Evolutionary conservation across 2,329 filamentous ascomycete genomes (phyloP).

Genomic region (Neophaeococcomyces mojaviensis): DNA sequence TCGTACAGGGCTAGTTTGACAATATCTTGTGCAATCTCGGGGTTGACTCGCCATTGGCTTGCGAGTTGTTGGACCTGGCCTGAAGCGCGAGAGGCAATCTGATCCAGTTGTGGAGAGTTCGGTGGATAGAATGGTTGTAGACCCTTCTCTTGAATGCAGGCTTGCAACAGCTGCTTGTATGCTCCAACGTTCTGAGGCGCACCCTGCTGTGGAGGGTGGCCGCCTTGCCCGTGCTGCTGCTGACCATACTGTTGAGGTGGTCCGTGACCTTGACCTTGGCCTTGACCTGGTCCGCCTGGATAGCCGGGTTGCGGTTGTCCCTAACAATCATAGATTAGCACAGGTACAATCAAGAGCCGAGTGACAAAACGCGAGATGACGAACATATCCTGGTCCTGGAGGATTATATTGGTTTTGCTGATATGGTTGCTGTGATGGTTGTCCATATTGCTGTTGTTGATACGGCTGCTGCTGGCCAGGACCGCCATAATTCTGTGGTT

Average conservation of each 20-base stretch:
- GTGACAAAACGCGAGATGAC: constrained; percentile 20
- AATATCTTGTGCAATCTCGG: constrained; percentile 56
- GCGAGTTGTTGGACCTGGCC: constrained; percentile 49
- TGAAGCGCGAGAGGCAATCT: constrained; percentile 44
- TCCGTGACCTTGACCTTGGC: constrained; percentile 24
- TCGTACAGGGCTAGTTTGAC: constrained; percentile 57
- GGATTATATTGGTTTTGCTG: constrained; percentile 26
- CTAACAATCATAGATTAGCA: constrained; percentile 27
- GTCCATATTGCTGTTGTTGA: constrained; percentile 10
- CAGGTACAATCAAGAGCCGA: constrained; percentile 27
- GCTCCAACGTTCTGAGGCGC: constrained; percentile 45
- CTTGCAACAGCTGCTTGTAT: constrained; percentile 51
- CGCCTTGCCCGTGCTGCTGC: constrained; percentile 16
- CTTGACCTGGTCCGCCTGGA: constrained; percentile 23
- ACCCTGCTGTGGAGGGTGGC: constrained; percentile 31
- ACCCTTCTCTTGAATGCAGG: constrained; percentile 53
- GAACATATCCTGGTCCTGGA: constrained; percentile 19
- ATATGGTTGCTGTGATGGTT: constrained; percentile 22
- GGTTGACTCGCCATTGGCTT: constrained; percentile 49
- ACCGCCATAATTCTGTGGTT: constrained; percentile 12
- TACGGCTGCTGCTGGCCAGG: constrained; percentile 20
- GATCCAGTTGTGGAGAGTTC: constrained; percentile 43
- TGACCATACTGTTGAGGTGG: constrained; percentile 23
- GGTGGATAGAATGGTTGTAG: constrained; percentile 54
- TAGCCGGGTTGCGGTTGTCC: constrained; percentile 20